These are phyloP conservation scores for Xylariaceae sp. DNA, from an alignment of 2,329 filamentous ascomycete genomes.

Conservation along the genomic window DNA sequence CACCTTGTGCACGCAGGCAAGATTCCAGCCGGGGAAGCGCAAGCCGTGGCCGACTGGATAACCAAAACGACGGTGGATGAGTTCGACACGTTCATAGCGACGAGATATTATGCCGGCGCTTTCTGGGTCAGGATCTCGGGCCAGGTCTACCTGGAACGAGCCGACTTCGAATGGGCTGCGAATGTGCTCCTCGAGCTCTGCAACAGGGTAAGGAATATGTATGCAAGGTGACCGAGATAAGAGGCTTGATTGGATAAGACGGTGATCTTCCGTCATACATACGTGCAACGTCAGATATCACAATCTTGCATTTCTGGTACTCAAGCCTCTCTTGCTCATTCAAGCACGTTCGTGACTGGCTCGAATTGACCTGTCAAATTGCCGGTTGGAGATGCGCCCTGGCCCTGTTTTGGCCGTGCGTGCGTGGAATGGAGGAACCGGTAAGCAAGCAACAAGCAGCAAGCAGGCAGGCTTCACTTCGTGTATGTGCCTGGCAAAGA, in stretches of 20 bases:
- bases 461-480: slow-evolving; percentile 25
- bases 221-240: slow-evolving; percentile 15
- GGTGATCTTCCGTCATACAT: neutral
- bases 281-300: slow-evolving; percentile 19
- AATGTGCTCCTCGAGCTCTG: slow-evolving; percentile 34
- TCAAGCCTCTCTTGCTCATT: neutral
- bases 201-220: slow-evolving; percentile 24
- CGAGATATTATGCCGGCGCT: slow-evolving; percentile 32
- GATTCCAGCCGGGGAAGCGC: slow-evolving; percentile 26
- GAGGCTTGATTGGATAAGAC: neutral
- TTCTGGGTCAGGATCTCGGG: slow-evolving; percentile 34
- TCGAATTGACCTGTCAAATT: slow-evolving; percentile 19
- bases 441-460: slow-evolving; percentile 9
- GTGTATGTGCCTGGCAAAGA: neutral
- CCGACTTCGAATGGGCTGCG: slow-evolving; percentile 35
- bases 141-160: slow-evolving; percentile 33
- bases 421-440: slow-evolving; percentile 5
- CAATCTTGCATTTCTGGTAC: slow-evolving; percentile 4
- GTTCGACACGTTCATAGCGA: slow-evolving; percentile 36
- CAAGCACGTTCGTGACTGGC: slow-evolving; percentile 5
- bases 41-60: slow-evolving; percentile 36
- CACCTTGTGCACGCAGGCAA: slow-evolving; percentile 5
- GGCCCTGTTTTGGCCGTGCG: neutral
- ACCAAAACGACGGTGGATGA: slow-evolving; percentile 32
- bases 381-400: slow-evolving; percentile 2